Base-by-base conservation (phyloP, 257 asterid species). In the Solanum ahanhuiri region DNA sequence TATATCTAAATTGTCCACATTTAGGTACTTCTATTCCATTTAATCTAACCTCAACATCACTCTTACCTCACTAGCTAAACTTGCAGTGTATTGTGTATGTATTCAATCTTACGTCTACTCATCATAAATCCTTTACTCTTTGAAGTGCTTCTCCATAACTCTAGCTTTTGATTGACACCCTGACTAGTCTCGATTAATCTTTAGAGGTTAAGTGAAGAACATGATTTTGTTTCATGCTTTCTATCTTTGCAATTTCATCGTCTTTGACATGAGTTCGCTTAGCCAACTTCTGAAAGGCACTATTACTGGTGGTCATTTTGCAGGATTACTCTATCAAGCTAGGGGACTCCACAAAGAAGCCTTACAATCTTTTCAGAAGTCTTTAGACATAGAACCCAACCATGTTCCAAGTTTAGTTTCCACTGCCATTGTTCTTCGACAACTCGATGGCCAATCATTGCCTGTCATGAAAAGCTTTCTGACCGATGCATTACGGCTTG, bases 401-500 rank as follows among this genome's bases (percentile, higher is more conserved):
- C 98, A 96, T 76, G 95, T 94, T 87, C 96, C 95, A 0, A 96
- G 98, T 90, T 89, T 96, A 89, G 92, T 96, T 88, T 94, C 99
- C 8, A 92, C 93, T 2, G 98, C 99, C 79, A 85, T 89, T 72
- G 86, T 91, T 83, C 91, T 96, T 41, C 85, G 92, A 77, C 89
- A 87, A 81, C 85, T 92, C 41, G 86, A 91, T 28, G 83, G 89
- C 77, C 96, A 85, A 69, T 91, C 98, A 15, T 57, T 86, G 84
- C 96, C 99, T 4, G 93, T 95, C 9, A 93, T 88, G 33, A 95
- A 94, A 89, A 91, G 99, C 92, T 94, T 95, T 88, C 89, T 95
- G 12, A 92, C 94, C 0, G 95, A 96, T 79, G 99, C 99, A 18
- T 85, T 96, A 87, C 91, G 94, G 83, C 94, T 95, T 2, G 98